Evolutionary conservation across 805 yeast species (phyloP).

Genomic region (Barnettozyma siamensis): DNA sequence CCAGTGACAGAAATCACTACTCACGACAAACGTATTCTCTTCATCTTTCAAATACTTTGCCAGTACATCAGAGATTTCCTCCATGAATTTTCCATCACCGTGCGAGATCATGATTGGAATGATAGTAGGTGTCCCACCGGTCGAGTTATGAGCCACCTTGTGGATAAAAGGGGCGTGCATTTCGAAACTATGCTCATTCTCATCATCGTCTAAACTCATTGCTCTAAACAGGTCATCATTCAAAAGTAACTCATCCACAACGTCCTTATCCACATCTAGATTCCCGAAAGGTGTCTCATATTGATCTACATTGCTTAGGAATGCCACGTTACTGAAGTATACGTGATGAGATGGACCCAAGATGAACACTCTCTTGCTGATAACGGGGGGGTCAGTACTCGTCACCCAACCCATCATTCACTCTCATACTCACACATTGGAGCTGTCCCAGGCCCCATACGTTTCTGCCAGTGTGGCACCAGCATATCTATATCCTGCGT

Average conservation of each 20-base stretch:
- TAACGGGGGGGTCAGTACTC: not conserved
- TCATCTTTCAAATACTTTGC: slow-evolving; percentile 48
- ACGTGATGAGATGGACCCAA: slow-evolving; percentile 94
- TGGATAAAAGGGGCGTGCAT: slow-evolving; percentile 84
- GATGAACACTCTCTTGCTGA: slow-evolving; percentile 59
- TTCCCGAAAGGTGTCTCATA: slow-evolving; percentile 84
- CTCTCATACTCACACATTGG: slow-evolving; percentile 32
- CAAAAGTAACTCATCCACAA: slow-evolving; percentile 33
- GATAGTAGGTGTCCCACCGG: slow-evolving; percentile 39
- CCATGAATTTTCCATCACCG: slow-evolving; percentile 37
- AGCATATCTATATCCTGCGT: slow-evolving; percentile 87
- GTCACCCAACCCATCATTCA: not conserved
- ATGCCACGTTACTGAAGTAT: slow-evolving; percentile 59
- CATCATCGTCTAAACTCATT: slow-evolving; percentile 60
- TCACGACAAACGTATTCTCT: slow-evolving; percentile 64
- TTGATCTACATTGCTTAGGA: slow-evolving; percentile 43
- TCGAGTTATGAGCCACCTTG: slow-evolving; percentile 35
- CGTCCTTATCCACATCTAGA: slow-evolving; percentile 55
- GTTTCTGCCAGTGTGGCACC: slow-evolving; percentile 76
- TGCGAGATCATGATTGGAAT: slow-evolving; percentile 81
- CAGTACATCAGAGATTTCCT: slow-evolving; percentile 43
- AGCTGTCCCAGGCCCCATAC: slow-evolving; percentile 62
- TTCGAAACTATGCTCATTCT: slow-evolving; percentile 88
- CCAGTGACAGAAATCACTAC: slow-evolving; percentile 97
- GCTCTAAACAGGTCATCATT: slow-evolving; percentile 39